phyloP scores from a whole-genome alignment of 768 basidiomycete species.

The Favolaschia claudopus region DNA sequence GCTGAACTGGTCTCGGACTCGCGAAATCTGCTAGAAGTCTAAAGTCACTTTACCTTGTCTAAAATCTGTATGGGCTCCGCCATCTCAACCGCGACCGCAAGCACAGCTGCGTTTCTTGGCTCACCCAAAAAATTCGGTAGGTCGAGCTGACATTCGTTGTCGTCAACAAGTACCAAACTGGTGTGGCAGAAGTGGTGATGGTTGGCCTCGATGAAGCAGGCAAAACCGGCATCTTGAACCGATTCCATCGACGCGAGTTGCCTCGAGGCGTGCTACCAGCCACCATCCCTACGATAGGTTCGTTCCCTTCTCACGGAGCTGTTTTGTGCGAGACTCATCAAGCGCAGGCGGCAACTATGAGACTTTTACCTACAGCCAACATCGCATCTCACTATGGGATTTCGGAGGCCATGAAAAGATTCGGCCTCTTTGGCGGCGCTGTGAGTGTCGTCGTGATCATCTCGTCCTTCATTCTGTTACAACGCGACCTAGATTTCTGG shows the following conservation, averaged over 20 bases:
- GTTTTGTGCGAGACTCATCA: background rate
- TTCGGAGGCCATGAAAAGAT: constrained; percentile 59
- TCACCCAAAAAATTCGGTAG: background rate
- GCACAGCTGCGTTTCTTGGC: background rate
- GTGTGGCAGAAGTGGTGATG: background rate
- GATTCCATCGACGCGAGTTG: constrained; percentile 38
- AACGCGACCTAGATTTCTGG: background rate
- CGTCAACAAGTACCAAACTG: no score
- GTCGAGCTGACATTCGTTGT: no score
- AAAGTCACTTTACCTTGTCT: no score
- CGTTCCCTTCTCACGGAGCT: constrained; percentile 26
- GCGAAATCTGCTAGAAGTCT: no score
- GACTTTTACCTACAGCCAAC: constrained; percentile 54
- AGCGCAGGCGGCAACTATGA: constrained; percentile 49
- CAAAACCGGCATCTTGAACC: constrained; percentile 37
- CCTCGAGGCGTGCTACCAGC: constrained; percentile 21
- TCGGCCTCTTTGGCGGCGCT: constrained; percentile 46
- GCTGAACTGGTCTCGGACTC: no score
- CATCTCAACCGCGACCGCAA: background rate
- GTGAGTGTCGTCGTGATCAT: constrained; percentile 3
- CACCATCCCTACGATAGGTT: constrained; percentile 39
- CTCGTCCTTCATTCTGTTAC: background rate
- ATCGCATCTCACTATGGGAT: constrained; percentile 62
- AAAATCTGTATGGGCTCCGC: background rate
- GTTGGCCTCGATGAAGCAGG: constrained; percentile 38